Percentiles rank a stretch among this genome's conserved stretches.
These are phyloP conservation scores for Aureobasidium sp. DNA, from an alignment of 2,329 filamentous ascomycete genomes.

Conservation along the genomic window DNA sequence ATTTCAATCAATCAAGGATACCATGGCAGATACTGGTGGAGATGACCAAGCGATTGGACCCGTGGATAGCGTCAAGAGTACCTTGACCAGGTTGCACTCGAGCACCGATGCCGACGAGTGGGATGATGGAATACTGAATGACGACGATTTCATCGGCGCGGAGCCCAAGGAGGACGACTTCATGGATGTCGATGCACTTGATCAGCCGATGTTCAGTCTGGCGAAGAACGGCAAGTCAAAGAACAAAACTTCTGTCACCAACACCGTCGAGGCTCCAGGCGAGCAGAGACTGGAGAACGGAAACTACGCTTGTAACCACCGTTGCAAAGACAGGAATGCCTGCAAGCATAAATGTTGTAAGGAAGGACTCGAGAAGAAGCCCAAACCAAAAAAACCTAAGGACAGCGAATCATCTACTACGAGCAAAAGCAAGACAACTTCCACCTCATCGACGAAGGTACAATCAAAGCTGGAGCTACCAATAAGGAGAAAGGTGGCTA, in stretches of 20 bases:
- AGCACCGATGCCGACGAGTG: conserved; percentile 34
- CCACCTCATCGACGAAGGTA: conserved; percentile 10
- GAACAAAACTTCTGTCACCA: neutral
- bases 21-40: conserved; percentile 35
- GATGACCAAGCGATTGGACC: conserved; percentile 32
- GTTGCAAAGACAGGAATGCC: conserved; percentile 51
- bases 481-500: conserved; percentile 15
- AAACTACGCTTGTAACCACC: conserved; percentile 66
- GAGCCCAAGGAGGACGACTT: conserved; percentile 34
- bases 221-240: neutral
- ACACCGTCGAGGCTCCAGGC: neutral
- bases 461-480: conserved; percentile 23
- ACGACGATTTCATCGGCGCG: conserved; percentile 42
- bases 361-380: conserved; percentile 61
- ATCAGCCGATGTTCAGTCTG: conserved; percentile 14
- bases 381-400: conserved; percentile 37
- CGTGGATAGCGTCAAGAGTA: conserved; percentile 15
- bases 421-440: conserved; percentile 18
- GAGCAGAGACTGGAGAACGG: conserved; percentile 48
- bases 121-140: conserved; percentile 44
- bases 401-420: conserved; percentile 19
- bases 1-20: conserved; percentile 34
- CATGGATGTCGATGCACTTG: conserved; percentile 45
- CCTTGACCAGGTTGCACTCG: neutral
- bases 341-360: conserved; percentile 69